phyloP scores from a whole-genome alignment of 495 filamentous ascomycete genomes.

The Aspergillus leporis region DNA sequence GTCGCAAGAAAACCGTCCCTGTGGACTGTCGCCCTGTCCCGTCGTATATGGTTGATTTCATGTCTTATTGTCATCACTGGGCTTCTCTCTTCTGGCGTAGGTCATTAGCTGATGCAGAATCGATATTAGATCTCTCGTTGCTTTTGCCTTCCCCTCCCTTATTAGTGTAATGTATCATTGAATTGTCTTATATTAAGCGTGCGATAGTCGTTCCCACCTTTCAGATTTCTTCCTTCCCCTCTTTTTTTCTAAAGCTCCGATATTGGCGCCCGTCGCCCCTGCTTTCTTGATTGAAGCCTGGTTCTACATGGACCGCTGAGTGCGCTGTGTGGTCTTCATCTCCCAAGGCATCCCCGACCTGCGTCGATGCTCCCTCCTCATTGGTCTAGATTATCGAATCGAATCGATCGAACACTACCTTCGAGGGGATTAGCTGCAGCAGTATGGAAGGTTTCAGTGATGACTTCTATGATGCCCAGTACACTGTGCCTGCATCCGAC shows the following conservation, averaged over 20 bases:
- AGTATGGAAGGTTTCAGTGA: conserved; percentile 20
- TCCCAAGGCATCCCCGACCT: neutral
- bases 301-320: neutral
- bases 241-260: neutral
- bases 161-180: conserved; percentile 1
- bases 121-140: neutral
- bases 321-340: neutral
- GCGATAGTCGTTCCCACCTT: neutral
- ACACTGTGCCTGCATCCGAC: conserved; percentile 14
- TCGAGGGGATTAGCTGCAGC: conserved; percentile 11
- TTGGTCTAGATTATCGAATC: conserved; percentile 17
- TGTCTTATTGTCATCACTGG: neutral
- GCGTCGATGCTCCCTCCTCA: conserved; percentile 17
- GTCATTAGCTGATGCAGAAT: neutral
- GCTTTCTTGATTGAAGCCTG: neutral
- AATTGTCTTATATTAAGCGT: conserved; percentile 5
- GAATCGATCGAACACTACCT: conserved; percentile 20
- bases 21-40: neutral
- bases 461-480: conserved; percentile 20
- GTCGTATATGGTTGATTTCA: conserved; percentile 1
- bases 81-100: neutral
- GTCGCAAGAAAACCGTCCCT: neutral
- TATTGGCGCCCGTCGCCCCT: neutral
- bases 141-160: neutral
- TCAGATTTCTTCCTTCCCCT: conserved; percentile 1